Evolutionary conservation across 2,329 filamentous ascomycete species (phyloP).

Genomic region (Thelonectria discophora): DNA sequence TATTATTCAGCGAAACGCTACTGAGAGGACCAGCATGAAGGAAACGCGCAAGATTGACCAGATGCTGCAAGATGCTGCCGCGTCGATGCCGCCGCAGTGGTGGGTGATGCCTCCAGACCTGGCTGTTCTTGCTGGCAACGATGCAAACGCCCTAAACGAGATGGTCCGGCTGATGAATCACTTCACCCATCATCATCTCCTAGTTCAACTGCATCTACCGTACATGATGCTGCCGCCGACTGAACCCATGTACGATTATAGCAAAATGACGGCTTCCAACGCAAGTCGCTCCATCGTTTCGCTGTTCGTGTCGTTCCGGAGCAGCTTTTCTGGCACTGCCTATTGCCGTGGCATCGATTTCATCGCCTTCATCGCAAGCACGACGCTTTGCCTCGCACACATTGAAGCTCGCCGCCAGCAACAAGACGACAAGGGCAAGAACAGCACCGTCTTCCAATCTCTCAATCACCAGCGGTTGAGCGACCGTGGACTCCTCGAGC

Average conservation of each 20-base stretch:
- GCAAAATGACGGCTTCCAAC: slow-evolving; percentile 48
- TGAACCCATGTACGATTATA: slow-evolving; percentile 43
- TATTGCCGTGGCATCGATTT: slow-evolving; percentile 50
- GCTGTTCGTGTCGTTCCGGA: slow-evolving; percentile 48
- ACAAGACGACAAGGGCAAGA: not conserved
- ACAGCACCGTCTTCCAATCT: not conserved
- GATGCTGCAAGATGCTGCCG: slow-evolving; percentile 44
- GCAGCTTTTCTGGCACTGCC: slow-evolving; percentile 41
- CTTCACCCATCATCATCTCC: slow-evolving; percentile 49
- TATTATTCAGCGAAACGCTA: slow-evolving; percentile 51
- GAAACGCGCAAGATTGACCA: slow-evolving; percentile 46
- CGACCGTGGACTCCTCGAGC: not conserved
- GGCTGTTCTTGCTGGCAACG: slow-evolving; percentile 22
- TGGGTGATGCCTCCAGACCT: slow-evolving; percentile 46
- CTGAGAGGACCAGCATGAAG: slow-evolving; percentile 34
- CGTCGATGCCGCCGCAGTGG: slow-evolving; percentile 46
- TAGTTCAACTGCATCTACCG: slow-evolving; percentile 53
- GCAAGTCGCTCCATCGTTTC: slow-evolving; percentile 50
- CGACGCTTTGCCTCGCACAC: slow-evolving; percentile 48
- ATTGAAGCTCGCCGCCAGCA: slow-evolving; percentile 7
- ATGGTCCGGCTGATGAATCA: slow-evolving; percentile 47
- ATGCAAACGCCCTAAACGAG: slow-evolving; percentile 42
- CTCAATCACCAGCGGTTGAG: slow-evolving; percentile 9
- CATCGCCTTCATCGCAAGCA: slow-evolving; percentile 48
- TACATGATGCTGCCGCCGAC: slow-evolving; percentile 47